A percentile compares a stretch with the other conserved stretches of the same genome.
phyloP scores from a whole-genome alignment of 352 stramenopile genomes.

The Pythium graminicola region DNA sequence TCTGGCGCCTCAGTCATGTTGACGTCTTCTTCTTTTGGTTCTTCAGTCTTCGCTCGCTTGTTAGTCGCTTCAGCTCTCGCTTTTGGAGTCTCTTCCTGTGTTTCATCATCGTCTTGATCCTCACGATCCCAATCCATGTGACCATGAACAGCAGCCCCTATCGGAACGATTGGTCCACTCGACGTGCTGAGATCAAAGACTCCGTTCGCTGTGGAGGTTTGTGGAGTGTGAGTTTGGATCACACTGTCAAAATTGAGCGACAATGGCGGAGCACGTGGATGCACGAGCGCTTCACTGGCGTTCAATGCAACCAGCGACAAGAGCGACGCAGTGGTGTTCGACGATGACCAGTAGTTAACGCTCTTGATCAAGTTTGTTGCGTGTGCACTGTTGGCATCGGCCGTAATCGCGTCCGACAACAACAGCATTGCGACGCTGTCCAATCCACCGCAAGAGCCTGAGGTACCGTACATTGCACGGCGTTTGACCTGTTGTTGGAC shows the following conservation, averaged over 20 bases:
- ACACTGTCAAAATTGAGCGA: constrained; percentile 41
- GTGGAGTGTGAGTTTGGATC: constrained; percentile 13
- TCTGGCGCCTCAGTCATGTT: constrained; percentile 12
- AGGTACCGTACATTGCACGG: neutral
- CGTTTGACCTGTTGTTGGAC: constrained; percentile 31
- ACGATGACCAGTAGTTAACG: constrained; percentile 50
- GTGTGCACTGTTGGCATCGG: constrained; percentile 47
- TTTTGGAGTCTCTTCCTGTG: neutral
- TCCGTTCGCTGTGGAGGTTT: neutral
- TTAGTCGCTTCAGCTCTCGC: neutral
- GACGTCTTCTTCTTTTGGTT: constrained; percentile 44
- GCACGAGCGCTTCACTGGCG: constrained; percentile 58
- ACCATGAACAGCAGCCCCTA: constrained; percentile 23
- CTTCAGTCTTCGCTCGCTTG: constrained; percentile 28
- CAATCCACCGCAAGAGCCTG: constrained; percentile 8
- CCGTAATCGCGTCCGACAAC: constrained; percentile 45
- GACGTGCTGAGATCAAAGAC: constrained; percentile 1
- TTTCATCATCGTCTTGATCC: constrained; percentile 12
- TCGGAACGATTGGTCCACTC: neutral
- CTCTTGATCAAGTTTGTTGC: constrained; percentile 45
- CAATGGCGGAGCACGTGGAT: constrained; percentile 66
- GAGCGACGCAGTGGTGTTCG: constrained; percentile 21
- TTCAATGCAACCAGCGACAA: constrained; percentile 54
- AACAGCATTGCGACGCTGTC: constrained; percentile 46
- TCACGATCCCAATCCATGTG: constrained; percentile 36